Conservation (phyloP, 2,329 filamentous ascomycete genomes). For the Scopulariopsis brevicaulis region DNA sequence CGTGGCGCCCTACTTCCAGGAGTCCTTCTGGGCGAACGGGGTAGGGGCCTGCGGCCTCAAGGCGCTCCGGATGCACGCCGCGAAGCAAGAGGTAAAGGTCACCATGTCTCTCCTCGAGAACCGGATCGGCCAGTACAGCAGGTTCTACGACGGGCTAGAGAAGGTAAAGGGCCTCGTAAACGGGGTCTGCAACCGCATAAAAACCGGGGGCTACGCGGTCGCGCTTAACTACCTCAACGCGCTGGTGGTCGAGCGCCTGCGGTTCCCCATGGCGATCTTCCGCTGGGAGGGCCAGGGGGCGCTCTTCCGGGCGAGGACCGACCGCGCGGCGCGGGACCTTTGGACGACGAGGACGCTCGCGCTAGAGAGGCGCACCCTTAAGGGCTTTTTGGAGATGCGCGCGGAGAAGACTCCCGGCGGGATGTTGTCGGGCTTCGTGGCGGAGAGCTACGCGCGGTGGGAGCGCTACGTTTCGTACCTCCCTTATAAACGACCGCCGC, state of each 20-base stretch:
- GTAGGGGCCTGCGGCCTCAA: constrained; percentile 13
- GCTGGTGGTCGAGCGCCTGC: constrained; percentile 10
- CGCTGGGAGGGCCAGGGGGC: constrained; percentile 6
- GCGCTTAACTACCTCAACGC: constrained; percentile 9
- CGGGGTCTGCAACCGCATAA: neutral
- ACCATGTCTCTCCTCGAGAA: constrained; percentile 8
- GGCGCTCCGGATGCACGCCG: constrained; percentile 9
- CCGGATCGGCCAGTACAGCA: neutral
- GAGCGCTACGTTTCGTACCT: neutral
- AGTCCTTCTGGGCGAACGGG: constrained; percentile 14
- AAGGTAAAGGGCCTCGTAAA: neutral
- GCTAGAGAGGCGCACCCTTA: neutral
- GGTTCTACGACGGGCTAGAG: neutral
- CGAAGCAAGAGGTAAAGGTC: constrained; percentile 10
- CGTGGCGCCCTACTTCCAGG: neutral
- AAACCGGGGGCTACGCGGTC: neutral
- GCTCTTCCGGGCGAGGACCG: neutral
- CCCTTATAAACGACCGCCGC: neutral
- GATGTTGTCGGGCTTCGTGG: neutral
- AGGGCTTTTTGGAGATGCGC: neutral
- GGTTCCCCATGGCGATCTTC: constrained; percentile 8
- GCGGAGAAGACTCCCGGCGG: neutral
- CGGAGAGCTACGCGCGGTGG: neutral
- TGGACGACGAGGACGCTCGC: neutral
- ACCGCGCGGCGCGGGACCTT: neutral